phyloP scores from a whole-genome alignment of 768 basidiomycete genomes.

The Russula ochroleuca region DNA sequence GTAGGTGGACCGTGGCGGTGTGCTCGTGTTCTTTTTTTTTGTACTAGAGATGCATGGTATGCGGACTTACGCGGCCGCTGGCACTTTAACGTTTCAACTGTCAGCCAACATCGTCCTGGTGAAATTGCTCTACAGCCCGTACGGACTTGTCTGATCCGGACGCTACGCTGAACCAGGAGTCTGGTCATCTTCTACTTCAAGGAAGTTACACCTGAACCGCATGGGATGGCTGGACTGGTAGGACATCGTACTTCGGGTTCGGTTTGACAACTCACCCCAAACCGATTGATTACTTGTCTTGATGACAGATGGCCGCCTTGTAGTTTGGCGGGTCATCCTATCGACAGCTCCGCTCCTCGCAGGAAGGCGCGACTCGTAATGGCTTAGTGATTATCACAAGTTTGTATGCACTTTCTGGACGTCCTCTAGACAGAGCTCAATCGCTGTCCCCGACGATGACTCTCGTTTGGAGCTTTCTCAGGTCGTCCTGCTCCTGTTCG shows the following conservation, averaged over 20 bases:
- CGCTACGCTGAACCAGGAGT: neutral
- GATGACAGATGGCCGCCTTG: neutral
- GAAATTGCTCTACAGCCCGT: neutral
- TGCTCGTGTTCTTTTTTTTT: neutral
- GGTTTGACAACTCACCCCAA: neutral
- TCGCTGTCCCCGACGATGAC: neutral
- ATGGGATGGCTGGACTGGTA: neutral
- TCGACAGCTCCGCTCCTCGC: neutral
- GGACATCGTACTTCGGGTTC: neutral
- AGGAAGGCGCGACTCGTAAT: neutral
- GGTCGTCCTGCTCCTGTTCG: too few relatives aligned
- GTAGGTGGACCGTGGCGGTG: neutral
- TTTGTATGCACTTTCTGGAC: neutral
- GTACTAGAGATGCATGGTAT: neutral
- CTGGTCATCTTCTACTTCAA: neutral
- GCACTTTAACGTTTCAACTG: slow-evolving; percentile 13
- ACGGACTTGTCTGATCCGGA: neutral
- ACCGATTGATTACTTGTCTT: neutral
- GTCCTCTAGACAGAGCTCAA: too few relatives aligned
- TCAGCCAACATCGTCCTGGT: neutral
- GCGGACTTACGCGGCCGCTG: neutral
- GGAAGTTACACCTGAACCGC: neutral
- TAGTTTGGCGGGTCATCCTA: neutral
- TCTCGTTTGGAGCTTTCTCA: too few relatives aligned
- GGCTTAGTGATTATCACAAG: neutral